Evolutionary conservation across 352 stramenopile species (phyloP), one percentile per base, ranked within the genome.

Genomic region (Pythium myriotylum): DNA sequence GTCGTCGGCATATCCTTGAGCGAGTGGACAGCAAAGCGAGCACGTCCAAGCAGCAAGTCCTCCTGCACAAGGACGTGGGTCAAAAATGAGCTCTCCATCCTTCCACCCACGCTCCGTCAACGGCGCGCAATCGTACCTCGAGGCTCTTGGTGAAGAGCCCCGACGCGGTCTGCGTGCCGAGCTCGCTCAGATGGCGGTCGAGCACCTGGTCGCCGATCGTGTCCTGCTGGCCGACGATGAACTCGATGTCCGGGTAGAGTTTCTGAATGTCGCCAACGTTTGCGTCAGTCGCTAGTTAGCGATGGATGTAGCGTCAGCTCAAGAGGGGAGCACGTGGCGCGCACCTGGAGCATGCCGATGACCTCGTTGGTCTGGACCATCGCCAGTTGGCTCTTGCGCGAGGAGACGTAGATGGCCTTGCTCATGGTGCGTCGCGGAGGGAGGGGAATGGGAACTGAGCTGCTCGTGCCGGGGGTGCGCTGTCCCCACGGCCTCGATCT

Each of bases 61-160:
- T 91, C 79, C 73, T 86, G 46, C 42, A 54, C 22, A 16, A n/a
- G 26, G 7, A 2, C 8, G n/a, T 32, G 17, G 3, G n/a, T 33
- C 16, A 23, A 26, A 27, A 6, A 1, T 19, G 29, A 35, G 29
- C 29, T 35, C 29, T 10, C 10, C 29, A 10, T 35, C 29, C n/a
- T n/a, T n/a, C n/a, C n/a, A n/a, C n/a, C n/a, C n/a, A n/a, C n/a
- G n/a, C n/a, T n/a, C n/a, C n/a, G n/a, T n/a, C n/a, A n/a, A n/a
- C n/a, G n/a, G n/a, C n/a, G n/a, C n/a, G n/a, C n/a, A n/a, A n/a
- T n/a, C n/a, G n/a, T 35, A 84, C 79, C 76, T 96, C 89, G 22
- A 96, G 69, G 67, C 87, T 94, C 74, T 96, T 96, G 62, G 89
- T 96, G 67, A 96, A 96, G 7, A 96, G 50, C 5, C 89, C 87